These are phyloP conservation scores for Thraustotheca clavata DNA, from an alignment of 352 stramenopile species.

Conservation along the genomic window DNA sequence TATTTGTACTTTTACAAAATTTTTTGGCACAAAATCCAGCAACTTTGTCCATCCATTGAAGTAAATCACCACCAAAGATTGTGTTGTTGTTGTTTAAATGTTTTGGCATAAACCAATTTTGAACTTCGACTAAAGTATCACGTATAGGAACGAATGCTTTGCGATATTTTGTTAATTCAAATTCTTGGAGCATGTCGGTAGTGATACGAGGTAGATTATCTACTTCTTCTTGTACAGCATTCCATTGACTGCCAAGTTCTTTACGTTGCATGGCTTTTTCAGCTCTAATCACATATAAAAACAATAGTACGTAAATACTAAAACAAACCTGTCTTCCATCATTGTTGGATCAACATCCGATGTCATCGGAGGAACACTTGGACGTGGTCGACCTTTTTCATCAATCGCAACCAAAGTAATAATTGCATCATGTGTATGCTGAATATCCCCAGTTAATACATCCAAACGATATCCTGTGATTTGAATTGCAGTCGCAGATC, in stretches of 20 bases:
- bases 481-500: conserved; percentile 48
- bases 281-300: background rate
- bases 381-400: conserved; percentile 33
- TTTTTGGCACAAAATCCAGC: conserved; percentile 59
- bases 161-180: conserved; percentile 32
- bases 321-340: conserved; percentile 36
- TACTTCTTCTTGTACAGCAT: conserved; percentile 36
- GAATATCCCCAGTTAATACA: conserved; percentile 27
- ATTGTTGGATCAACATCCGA: conserved; percentile 30
- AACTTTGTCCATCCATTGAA: conserved; percentile 57
- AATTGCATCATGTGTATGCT: conserved; percentile 49
- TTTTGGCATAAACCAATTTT: conserved; percentile 60
- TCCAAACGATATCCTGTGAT: conserved; percentile 52
- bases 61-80: conserved; percentile 54
- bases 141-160: conserved; percentile 33
- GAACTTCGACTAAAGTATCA: conserved; percentile 57
- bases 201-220: conserved; percentile 40
- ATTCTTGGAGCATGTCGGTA: conserved; percentile 40
- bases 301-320: background rate
- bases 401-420: conserved; percentile 62
- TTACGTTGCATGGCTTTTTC: conserved; percentile 32
- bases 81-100: conserved; percentile 66
- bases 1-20: conserved; percentile 65
- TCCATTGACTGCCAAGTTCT: conserved; percentile 34
- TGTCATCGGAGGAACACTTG: conserved; percentile 36